Percentiles rank a stretch among this genome's conserved stretches.
Evolutionary conservation across 345 rosid genomes (phyloP).

Genomic region (Rhizophora apiculata): DNA sequence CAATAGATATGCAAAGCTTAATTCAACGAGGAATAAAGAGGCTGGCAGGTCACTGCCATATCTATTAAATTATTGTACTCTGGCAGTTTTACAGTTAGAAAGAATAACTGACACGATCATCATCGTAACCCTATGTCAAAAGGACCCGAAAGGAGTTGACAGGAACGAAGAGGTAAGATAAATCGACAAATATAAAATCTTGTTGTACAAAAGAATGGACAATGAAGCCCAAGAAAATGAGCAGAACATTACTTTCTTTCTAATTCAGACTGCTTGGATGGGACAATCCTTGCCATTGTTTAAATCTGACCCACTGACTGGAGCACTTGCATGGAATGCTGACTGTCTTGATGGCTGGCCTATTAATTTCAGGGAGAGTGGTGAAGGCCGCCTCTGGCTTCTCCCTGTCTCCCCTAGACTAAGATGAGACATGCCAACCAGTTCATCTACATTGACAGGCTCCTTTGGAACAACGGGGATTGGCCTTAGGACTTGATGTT

Average conservation of each 20-base stretch:
- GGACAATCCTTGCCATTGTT: conserved; percentile 54
- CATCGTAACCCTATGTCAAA: conserved; percentile 22
- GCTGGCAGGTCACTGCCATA: conserved; percentile 9
- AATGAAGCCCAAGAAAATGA: not conserved
- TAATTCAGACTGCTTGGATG: conserved; percentile 62
- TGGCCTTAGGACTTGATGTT: conserved; percentile 74
- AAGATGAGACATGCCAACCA: conserved; percentile 80
- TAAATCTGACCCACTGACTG: conserved; percentile 48
- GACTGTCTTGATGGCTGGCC: conserved; percentile 79
- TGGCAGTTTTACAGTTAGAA: conserved; percentile 33
- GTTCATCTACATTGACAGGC: conserved; percentile 69
- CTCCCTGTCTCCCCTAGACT: conserved; percentile 46
- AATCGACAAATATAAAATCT: conserved; percentile 6
- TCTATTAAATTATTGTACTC: conserved; percentile 23
- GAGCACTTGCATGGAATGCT: conserved; percentile 71
- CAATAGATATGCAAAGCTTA: too few relatives aligned
- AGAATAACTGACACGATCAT: conserved; percentile 27
- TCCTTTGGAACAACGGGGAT: conserved; percentile 64
- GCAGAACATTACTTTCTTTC: not conserved
- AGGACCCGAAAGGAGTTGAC: conserved; percentile 5
- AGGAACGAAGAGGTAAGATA: conserved; percentile 2
- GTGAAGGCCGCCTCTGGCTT: conserved; percentile 50
- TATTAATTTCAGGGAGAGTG: conserved; percentile 56
- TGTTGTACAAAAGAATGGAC: conserved; percentile 11
- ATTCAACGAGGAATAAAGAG: not conserved